These are phyloP conservation scores for Verruconis gallopava DNA, from an alignment of 2,329 filamentous ascomycete genomes.

Conservation along the genomic window DNA sequence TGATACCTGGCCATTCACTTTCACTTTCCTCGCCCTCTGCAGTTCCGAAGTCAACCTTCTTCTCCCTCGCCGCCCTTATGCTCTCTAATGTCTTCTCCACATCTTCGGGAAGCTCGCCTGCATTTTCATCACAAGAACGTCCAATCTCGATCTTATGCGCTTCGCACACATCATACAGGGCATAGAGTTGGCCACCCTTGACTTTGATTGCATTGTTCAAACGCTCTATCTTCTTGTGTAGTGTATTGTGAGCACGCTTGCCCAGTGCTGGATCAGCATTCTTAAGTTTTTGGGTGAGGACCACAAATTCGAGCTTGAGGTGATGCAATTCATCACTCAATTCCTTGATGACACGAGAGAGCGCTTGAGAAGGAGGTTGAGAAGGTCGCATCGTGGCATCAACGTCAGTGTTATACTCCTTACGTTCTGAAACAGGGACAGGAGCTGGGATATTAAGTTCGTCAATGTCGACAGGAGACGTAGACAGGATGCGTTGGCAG, in stretches of 20 bases:
- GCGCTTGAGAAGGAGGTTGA: slow-evolving; percentile 56
- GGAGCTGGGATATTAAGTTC: slow-evolving; percentile 35
- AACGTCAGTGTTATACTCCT: slow-evolving; percentile 26
- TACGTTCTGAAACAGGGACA: slow-evolving; percentile 37
- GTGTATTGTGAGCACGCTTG: slow-evolving; percentile 47
- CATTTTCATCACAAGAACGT: slow-evolving; percentile 28
- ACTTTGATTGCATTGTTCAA: slow-evolving; percentile 53
- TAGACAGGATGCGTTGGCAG: slow-evolving; percentile 34
- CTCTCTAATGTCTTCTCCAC: slow-evolving; percentile 8
- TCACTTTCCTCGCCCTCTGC: slow-evolving; percentile 3
- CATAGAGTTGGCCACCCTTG: slow-evolving; percentile 70
- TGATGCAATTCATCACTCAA: slow-evolving; percentile 70
- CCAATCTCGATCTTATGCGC: slow-evolving; percentile 47
- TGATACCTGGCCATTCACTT: slow-evolving; percentile 6
- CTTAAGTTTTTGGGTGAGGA: slow-evolving; percentile 50
- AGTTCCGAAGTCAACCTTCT: slow-evolving; percentile 1
- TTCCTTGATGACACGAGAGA: slow-evolving; percentile 72
- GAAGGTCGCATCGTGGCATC: slow-evolving; percentile 47
- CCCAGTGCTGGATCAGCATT: slow-evolving; percentile 53
- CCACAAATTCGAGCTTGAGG: slow-evolving; percentile 54
- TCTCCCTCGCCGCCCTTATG: background rate
- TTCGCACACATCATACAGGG: slow-evolving; percentile 71
- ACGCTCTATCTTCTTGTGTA: slow-evolving; percentile 48
- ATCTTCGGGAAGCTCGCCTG: slow-evolving; percentile 5
- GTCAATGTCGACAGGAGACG: slow-evolving; percentile 19